These are phyloP conservation scores for Coemansia sp. DNA, from an alignment of 371 early-diverging fungal genomes.

Conservation along the genomic window DNA sequence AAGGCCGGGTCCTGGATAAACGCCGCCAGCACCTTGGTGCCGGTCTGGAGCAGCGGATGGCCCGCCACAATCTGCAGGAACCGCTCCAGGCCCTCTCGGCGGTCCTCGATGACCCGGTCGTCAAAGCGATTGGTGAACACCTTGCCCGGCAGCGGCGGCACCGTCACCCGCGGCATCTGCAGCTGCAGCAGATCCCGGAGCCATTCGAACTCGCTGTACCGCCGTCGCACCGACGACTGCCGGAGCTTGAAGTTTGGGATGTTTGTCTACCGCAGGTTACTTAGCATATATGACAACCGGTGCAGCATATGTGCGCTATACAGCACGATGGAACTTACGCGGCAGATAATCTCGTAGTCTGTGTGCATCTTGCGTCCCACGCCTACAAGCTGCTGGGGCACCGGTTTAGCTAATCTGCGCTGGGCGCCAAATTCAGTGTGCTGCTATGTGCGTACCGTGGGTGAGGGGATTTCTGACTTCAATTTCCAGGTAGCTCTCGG, in stretches of 20 bases:
- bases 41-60: constrained; percentile 96
- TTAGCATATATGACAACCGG: not conserved
- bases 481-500: constrained; percentile 97
- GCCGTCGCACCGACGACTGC: constrained; percentile 80
- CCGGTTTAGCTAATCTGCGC: not conserved
- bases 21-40: constrained; percentile 90
- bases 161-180: constrained; percentile 88
- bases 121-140: constrained; percentile 94
- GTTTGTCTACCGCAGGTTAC: constrained; percentile 61
- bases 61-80: constrained; percentile 96
- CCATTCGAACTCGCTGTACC: constrained; percentile 99
- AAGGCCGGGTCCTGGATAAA: constrained; percentile 95
- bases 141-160: constrained; percentile 95
- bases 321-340: constrained; percentile 28
- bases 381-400: constrained; percentile 48
- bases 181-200: constrained; percentile 91
- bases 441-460: constrained; percentile 58
- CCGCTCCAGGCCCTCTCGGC: constrained; percentile 88
- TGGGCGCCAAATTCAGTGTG: not conserved
- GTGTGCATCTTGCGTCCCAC: constrained; percentile 79
- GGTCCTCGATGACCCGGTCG: constrained; percentile 91
- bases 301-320: not conserved
- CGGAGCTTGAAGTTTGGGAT: constrained; percentile 95
- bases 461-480: constrained; percentile 91
- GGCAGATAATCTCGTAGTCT: constrained; percentile 93